Conservation (phyloP, 2,329 filamentous ascomycete genomes). For the Ophiocordyceps camponoti-saundersi region DNA sequence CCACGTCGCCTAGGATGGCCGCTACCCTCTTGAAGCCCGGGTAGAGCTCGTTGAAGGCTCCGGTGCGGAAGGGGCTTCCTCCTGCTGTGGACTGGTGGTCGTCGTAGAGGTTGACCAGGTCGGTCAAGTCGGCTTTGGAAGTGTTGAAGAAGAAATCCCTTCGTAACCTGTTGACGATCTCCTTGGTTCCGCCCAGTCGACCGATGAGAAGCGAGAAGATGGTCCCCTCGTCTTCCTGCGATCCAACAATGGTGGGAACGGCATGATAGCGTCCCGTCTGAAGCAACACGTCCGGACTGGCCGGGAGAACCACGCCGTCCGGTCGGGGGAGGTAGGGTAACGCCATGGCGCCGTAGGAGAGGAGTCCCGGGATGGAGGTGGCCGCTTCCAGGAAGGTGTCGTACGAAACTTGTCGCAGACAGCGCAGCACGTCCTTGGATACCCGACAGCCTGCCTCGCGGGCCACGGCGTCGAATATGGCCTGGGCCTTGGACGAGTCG, state of each 20-base stretch:
- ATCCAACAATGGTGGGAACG: slow-evolving; percentile 41
- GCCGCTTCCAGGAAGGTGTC: slow-evolving; percentile 44
- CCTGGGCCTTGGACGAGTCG: slow-evolving; percentile 48
- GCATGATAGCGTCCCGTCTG: slow-evolving; percentile 28
- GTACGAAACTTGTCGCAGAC: slow-evolving; percentile 45
- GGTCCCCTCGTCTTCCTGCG: slow-evolving; percentile 70
- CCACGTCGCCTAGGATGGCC: slow-evolving; percentile 53
- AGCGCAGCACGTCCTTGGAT: slow-evolving; percentile 40
- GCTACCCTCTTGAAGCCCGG: slow-evolving; percentile 48
- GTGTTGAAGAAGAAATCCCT: slow-evolving; percentile 43
- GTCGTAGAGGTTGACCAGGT: slow-evolving; percentile 22
- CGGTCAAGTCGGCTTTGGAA: slow-evolving; percentile 37
- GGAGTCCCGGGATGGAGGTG: slow-evolving; percentile 51
- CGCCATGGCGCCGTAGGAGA: slow-evolving; percentile 51
- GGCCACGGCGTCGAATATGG: slow-evolving; percentile 45
- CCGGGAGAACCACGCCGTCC: slow-evolving; percentile 44
- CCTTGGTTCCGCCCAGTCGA: slow-evolving; percentile 26
- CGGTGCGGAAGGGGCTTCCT: slow-evolving; percentile 17
- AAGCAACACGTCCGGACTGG: slow-evolving; percentile 44
- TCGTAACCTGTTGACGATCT: no score
- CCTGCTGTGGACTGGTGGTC: neutral
- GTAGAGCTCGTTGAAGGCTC: slow-evolving; percentile 40
- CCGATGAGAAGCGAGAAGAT: slow-evolving; percentile 50
- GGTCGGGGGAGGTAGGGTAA: slow-evolving; percentile 61
- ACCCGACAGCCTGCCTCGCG: slow-evolving; percentile 41